Evolutionary conservation across 306 rosid species (phyloP), one percentile per base, ranked within the genome.

Genomic region (Corylus americana): DNA sequence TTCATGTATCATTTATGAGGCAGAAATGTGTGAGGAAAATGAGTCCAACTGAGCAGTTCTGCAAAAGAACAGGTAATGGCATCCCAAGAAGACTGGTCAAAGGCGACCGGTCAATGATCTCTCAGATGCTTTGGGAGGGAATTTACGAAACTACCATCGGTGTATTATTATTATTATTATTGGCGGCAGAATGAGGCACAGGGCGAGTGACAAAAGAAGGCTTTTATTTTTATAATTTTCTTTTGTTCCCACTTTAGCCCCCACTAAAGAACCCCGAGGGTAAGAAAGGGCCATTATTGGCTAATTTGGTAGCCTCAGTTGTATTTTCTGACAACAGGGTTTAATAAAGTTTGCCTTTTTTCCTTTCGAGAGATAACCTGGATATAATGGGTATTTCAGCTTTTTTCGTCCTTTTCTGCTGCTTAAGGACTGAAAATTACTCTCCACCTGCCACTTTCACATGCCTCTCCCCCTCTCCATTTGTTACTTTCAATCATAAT

Each of bases 31-130:
- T 4, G 68, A 25, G 73, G 55, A 66, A 79, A 62, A 53, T 42
- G 53, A 49, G 53, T 12, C 11, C 44, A 3, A 16, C 47, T 67
- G 72, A 67, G 51, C n/a, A 55, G 50, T 25, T 22, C 69, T 57
- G 75, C 74, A 31, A 80, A 69, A 58, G 44, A 31, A 18, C 31
- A 17, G 69, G 35, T 39, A 49, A 44, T 7, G 72, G 74, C 78
- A 51, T 54, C 74, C 72, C 85, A 78, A 74, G 64, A 78, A 81
- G 88, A 81, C 88, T 75, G 79, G 88, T 85, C 88, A 85, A 81
- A 61, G 80, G 80, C 76, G 87, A 84, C 87, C 77, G 49, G 85
- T 84, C 88, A 85, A 85, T 78, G 85, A 78, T 81, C 75, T 66
- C 27, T 45, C 73, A 29, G 74, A 50, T 44, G 31, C 14, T 64